Conservation (phyloP, 202 grass and related monocot genomes). For the Elaeis oleifera region DNA sequence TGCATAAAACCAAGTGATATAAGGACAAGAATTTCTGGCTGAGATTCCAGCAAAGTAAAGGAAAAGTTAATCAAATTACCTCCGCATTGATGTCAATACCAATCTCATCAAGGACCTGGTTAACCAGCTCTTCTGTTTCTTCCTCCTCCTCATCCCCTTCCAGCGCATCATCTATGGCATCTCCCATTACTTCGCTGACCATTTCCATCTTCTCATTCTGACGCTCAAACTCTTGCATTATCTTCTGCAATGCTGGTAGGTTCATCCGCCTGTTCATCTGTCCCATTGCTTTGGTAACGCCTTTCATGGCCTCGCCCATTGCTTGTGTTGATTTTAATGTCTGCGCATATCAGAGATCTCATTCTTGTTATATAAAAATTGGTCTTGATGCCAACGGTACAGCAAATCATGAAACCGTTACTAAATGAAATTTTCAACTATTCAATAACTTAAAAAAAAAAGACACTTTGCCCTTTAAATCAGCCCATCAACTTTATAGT, state of each 20-base stretch:
- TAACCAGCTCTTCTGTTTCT: slow-evolving; percentile 74
- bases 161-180: slow-evolving; percentile 76
- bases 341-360: slow-evolving; percentile 21
- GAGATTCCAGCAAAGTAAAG: background rate
- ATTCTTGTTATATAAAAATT: too few relatives aligned
- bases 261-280: slow-evolving; percentile 92
- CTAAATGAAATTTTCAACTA: too few relatives aligned
- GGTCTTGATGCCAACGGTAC: too few relatives aligned
- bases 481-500: too few relatives aligned
- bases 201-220: slow-evolving; percentile 94
- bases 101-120: slow-evolving; percentile 82
- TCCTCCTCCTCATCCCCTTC: slow-evolving; percentile 80
- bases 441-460: too few relatives aligned
- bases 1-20: background rate
- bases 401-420: too few relatives aligned
- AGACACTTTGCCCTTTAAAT: too few relatives aligned
- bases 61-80: slow-evolving; percentile 12
- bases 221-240: slow-evolving; percentile 83
- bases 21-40: background rate
- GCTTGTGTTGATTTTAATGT: slow-evolving; percentile 89
- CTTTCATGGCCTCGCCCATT: slow-evolving; percentile 92
- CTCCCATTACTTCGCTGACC: slow-evolving; percentile 75
- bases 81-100: slow-evolving; percentile 73
- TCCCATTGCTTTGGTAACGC: slow-evolving; percentile 86
- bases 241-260: slow-evolving; percentile 64